Conservation (phyloP, 2,329 filamentous ascomycete species). For the Alternaria gansuensis region DNA sequence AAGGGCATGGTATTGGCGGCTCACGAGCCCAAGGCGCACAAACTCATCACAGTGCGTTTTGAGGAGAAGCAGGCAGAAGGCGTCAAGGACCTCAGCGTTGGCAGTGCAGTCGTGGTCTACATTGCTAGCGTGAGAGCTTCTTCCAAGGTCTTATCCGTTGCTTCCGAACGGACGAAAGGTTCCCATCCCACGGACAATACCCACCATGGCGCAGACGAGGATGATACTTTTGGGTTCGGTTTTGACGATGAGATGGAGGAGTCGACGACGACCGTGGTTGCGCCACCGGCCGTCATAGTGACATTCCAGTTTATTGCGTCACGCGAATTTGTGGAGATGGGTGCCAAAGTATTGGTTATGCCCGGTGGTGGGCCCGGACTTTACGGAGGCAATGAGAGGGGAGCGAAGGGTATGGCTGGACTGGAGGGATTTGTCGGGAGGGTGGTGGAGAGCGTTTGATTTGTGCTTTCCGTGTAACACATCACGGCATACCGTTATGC, state of each 20-base stretch:
- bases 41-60: constrained; percentile 71
- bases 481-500: not conserved
- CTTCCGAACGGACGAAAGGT: constrained; percentile 15
- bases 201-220: constrained; percentile 34
- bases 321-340: constrained; percentile 77
- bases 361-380: constrained; percentile 72
- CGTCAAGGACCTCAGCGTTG: constrained; percentile 69
- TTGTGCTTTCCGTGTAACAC: not conserved
- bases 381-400: constrained; percentile 63
- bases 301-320: constrained; percentile 73
- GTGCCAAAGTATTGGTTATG: constrained; percentile 74
- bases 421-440: constrained; percentile 77
- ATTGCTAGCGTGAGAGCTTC: constrained; percentile 85
- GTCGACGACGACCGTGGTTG: constrained; percentile 40
- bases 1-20: constrained; percentile 85
- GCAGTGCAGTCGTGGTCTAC: constrained; percentile 81
- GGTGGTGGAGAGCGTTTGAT: constrained; percentile 53
- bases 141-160: constrained; percentile 72
- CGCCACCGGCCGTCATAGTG: constrained; percentile 56
- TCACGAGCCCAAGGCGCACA: constrained; percentile 63
- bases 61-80: constrained; percentile 61
- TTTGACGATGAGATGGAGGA: constrained; percentile 58
- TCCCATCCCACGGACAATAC: constrained; percentile 2
- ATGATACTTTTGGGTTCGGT: constrained; percentile 66
- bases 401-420: constrained; percentile 62